A percentile compares a stretch with the other conserved stretches of the same genome.
phyloP scores from a whole-genome alignment of 257 asterid species.

The Solanum verrucosum region DNA sequence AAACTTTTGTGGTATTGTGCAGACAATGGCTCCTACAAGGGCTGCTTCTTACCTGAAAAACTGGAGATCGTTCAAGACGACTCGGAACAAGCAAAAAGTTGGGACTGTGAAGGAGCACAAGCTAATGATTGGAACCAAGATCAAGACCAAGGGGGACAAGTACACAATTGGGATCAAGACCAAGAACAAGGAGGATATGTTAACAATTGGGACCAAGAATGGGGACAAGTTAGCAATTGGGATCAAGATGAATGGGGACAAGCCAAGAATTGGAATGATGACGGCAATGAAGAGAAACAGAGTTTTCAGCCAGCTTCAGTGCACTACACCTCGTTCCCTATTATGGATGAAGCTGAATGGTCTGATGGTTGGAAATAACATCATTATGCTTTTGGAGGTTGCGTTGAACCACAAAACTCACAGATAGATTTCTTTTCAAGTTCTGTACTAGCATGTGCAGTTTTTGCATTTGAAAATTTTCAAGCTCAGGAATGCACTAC shows the following conservation, averaged over 20 bases:
- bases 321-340: background rate
- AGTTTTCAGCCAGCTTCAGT: too few species aligned
- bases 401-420: too few species aligned
- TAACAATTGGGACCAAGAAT: background rate
- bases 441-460: too few species aligned
- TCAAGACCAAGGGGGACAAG: background rate
- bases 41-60: slow-evolving; percentile 74
- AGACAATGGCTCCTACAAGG: slow-evolving; percentile 64
- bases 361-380: slow-evolving; percentile 24
- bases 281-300: too few species aligned
- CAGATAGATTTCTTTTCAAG: too few species aligned
- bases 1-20: slow-evolving; percentile 77
- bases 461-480: too few species aligned
- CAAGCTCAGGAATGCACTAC: too few species aligned
- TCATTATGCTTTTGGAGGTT: too few species aligned
- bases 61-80: slow-evolving; percentile 18
- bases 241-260: background rate
- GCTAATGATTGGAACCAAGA: background rate
- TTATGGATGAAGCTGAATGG: slow-evolving; percentile 25
- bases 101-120: too few species aligned
- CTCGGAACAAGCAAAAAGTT: background rate
- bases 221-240: background rate
- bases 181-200: background rate
- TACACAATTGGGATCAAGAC: background rate
- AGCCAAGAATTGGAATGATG: background rate